Evolutionary conservation across 352 stramenopile species (phyloP), one percentile per base, ranked within the genome.

Genomic region (Paralagenidium karlingii): DNA sequence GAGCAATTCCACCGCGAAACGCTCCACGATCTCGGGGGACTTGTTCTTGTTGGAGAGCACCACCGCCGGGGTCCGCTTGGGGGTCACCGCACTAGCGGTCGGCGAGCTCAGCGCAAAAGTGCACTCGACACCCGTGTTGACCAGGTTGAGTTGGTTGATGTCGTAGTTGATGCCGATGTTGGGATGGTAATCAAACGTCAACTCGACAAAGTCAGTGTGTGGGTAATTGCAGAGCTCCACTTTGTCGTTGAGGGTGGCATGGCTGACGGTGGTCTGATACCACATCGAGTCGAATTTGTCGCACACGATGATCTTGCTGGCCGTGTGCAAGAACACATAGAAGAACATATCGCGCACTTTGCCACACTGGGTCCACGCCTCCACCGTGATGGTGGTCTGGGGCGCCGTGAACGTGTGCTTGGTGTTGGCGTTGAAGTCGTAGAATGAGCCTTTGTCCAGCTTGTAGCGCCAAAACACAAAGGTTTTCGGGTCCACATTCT

Each of bases 381-480:
- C 64, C 12, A 83, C n/a, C 13, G 16, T 30, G 34, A 52, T 52
- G n/a, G 11, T 16, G 11, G 29, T 41, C 11, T 40, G 10, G 7
- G 30, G 25, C 3, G 12, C 16, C 10, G 27, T 21, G 20, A 55
- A 60, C 9, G 20, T 11, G 9, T 56, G 25, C 16, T 26, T 18
- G 13, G 9, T 11, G 12, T 38, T 42, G 33, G 32, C 15, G 2
- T n/a, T 24, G 1, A 34, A 43, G 26, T 65, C 49, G 32, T 38
- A 21, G 8, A 21, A 8, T 19, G n/a, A 33, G 31, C 38, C 26
- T 22, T 53, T 57, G 13, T 42, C 24, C 24, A 83, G 40, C 20
- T 63, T 62, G 52, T 68, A 83, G 25, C 70, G 68, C 74, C 74
- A 87, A 42, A 64, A 76, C 1, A 82, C 63, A 30, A 63, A 86